These are phyloP conservation scores for Calonectria pteridis DNA, from an alignment of 2,329 filamentous ascomycete species.

Conservation along the genomic window DNA sequence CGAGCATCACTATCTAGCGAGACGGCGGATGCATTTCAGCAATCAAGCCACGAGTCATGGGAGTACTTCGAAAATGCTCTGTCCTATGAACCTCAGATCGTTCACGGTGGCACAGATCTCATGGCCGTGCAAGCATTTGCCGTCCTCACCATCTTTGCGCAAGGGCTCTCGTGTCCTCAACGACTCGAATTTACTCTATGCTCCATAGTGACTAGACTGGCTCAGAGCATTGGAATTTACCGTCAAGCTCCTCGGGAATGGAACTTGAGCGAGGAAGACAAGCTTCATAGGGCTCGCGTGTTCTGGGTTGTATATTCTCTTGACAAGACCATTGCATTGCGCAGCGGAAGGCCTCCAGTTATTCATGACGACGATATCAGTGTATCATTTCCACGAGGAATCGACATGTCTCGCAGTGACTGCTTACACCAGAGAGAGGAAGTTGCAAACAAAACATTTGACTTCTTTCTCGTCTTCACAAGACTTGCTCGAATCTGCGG, in stretches of 20 bases:
- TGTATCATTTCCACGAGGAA: background rate
- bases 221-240: constrained; percentile 1
- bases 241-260: background rate
- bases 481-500: constrained; percentile 13
- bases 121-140: constrained; percentile 14
- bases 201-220: background rate
- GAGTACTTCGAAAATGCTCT: constrained; percentile 4
- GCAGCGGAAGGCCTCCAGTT: constrained; percentile 1
- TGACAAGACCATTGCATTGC: constrained; percentile 15
- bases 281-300: background rate
- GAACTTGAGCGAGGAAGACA: background rate
- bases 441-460: background rate
- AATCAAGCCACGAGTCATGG: constrained; percentile 7
- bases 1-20: constrained; percentile 16
- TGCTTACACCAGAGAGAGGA: background rate
- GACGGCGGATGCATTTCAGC: constrained; percentile 6
- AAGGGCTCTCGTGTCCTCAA: constrained; percentile 20
- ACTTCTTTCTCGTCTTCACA: background rate
- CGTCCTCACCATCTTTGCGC: constrained; percentile 20
- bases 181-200: constrained; percentile 11
- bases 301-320: constrained; percentile 25
- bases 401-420: background rate
- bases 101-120: background rate
- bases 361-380: constrained; percentile 10
- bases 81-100: background rate